phyloP scores from a whole-genome alignment of 2,329 filamentous ascomycete genomes.

The Paraphaeosphaeria minitans region DNA sequence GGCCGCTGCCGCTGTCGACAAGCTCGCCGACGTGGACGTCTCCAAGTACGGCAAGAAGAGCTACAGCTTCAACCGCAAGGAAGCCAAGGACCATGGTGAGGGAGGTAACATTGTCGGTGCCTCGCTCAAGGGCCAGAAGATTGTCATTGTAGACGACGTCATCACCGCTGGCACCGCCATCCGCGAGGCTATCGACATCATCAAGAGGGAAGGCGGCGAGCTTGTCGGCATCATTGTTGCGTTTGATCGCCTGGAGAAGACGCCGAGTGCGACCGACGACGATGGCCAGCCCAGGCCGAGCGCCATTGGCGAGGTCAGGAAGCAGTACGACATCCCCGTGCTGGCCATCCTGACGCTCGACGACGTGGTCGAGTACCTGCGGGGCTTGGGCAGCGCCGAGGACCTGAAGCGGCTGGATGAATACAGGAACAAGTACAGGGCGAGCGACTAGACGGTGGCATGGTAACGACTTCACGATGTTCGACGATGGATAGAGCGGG shows the following conservation, averaged over 20 bases:
- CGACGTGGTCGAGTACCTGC: conserved; percentile 66
- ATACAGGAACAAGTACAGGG: conserved; percentile 48
- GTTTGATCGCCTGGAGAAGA: conserved; percentile 84
- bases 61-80: conserved; percentile 95
- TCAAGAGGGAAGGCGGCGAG: conserved; percentile 80
- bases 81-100: conserved; percentile 94
- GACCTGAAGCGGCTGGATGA: conserved; percentile 51
- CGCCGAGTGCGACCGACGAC: conserved; percentile 64
- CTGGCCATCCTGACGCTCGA: conserved; percentile 81
- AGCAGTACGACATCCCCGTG: conserved; percentile 83
- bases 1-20: conserved; percentile 75
- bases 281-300: conserved; percentile 73
- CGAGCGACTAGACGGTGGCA: conserved; percentile 37
- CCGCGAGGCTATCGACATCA: conserved; percentile 88
- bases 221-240: conserved; percentile 89
- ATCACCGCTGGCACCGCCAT: conserved; percentile 95
- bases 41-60: conserved; percentile 70
- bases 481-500: background rate
- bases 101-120: conserved; percentile 92
- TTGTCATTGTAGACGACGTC: conserved; percentile 94
- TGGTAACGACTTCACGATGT: conserved; percentile 4
- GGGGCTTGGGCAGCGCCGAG: conserved; percentile 50
- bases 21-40: conserved; percentile 72
- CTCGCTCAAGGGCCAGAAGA: conserved; percentile 78
- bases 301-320: conserved; percentile 83